A percentile compares a stretch with the other conserved stretches of the same genome.
Conservation (phyloP, 768 basidiomycete genomes). For the Phlebiopsis flavidoalba region DNA sequence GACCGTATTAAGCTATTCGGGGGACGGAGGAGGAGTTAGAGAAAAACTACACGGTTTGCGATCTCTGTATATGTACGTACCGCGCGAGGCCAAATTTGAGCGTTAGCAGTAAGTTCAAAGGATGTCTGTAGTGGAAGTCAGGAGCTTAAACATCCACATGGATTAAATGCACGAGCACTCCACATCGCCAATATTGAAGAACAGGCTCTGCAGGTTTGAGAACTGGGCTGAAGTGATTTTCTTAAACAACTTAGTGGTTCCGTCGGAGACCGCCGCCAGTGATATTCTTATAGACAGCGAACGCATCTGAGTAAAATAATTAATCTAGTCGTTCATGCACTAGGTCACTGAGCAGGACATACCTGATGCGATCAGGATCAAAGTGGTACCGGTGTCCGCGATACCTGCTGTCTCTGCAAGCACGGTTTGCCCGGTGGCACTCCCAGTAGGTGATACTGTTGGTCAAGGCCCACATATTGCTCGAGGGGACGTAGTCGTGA, state of each 20-base stretch:
- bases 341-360: background rate
- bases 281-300: constrained; percentile 22
- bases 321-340: background rate
- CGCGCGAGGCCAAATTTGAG: constrained; percentile 10
- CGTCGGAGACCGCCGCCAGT: constrained; percentile 29
- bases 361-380: constrained; percentile 52
- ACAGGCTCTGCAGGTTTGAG: constrained; percentile 26
- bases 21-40: background rate
- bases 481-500: constrained; percentile 21
- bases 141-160: too few relatives aligned
- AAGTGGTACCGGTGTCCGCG: constrained; percentile 50
- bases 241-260: constrained; percentile 25
- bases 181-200: constrained; percentile 27
- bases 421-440: constrained; percentile 20
- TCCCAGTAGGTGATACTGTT: constrained; percentile 24
- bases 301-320: constrained; percentile 21
- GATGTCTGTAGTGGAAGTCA: background rate
- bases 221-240: constrained; percentile 23
- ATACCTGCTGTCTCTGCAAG: constrained; percentile 38
- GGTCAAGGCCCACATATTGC: constrained; percentile 23
- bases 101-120: constrained; percentile 10
- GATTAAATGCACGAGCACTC: constrained; percentile 7
- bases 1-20: constrained; percentile 16
- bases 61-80: background rate
- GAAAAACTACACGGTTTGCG: background rate